Base-by-base conservation (phyloP, 345 rosid genomes). In the Alliaria petiolata region DNA sequence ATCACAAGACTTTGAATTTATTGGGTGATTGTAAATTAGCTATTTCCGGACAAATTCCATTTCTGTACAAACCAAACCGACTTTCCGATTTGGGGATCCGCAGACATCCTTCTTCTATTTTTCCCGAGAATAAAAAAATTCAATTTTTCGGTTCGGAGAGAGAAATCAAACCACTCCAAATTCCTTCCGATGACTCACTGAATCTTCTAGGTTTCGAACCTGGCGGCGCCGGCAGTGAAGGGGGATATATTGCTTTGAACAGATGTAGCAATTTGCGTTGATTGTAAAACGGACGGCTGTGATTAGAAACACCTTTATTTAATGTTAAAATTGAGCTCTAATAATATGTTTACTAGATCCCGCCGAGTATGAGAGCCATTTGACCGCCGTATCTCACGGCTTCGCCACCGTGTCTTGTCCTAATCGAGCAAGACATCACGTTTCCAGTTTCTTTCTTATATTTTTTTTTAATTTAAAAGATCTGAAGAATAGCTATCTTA, bases 361-460 rank as follows among this genome's bases (percentile, higher is more conserved):
- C 62, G 47, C 57, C 49, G 46, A 36, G 34, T 51, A 17, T 6
- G 30, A 54, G 9, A 54, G 42, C 43, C 49, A 36, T 26, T 46
- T 55, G 35, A 47, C 61, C 67, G 67, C 72, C 67, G 72, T 54
- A 8, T 12, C 43, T 42, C 4, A 51, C 49, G 73, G 49, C 45
- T 51, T 59, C 68, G 55, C 56, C 63, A 46, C 68, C 50, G 73
- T 67, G 57, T 67, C 69, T 43, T 61, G 63, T 15, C 57, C 69
- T 2, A 17, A 57, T 4, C 8, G 12, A 45, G 34, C 50, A 15
- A 45, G 14, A 30, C 66, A 57, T 39, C 72, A 47, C 58, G 16
- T 44, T 52, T 9, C 38, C 54, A 34, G 1, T 55, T 55, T 6
- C 8, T 7, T 16, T 31, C 34, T 22, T 31, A 1, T n/a, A n/a